These are phyloP conservation scores for Penicillium sp. DNA, from an alignment of 2,329 filamentous ascomycete genomes.

Conservation along the genomic window DNA sequence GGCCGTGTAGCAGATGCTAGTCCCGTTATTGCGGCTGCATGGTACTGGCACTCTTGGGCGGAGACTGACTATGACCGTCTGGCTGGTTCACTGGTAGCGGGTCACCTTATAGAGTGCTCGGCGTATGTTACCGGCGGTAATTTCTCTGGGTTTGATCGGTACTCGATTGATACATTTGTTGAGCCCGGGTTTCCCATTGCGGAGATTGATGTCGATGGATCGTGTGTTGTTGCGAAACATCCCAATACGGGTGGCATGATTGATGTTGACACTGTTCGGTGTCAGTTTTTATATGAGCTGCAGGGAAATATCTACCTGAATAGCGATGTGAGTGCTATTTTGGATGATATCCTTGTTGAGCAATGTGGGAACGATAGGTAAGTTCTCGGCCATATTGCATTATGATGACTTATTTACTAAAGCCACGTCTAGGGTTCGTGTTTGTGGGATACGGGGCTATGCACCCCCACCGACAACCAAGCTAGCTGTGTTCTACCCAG, in stretches of 20 bases:
- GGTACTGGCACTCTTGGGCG: conserved; percentile 57
- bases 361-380: conserved; percentile 37
- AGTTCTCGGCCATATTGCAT: background rate
- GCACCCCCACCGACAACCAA: conserved; percentile 54
- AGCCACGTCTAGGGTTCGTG: conserved; percentile 33
- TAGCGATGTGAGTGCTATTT: conserved; percentile 46
- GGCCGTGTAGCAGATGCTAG: conserved; percentile 47
- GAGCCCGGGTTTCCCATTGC: conserved; percentile 52
- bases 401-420: background rate
- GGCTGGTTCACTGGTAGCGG: conserved; percentile 53
- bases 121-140: conserved; percentile 57
- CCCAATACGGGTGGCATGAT: conserved; percentile 46
- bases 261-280: conserved; percentile 42
- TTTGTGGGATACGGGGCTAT: conserved; percentile 44
- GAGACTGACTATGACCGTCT: conserved; percentile 51
- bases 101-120: conserved; percentile 56
- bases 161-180: conserved; percentile 42
- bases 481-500: conserved; percentile 52
- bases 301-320: conserved; percentile 52
- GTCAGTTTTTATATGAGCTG: conserved; percentile 53
- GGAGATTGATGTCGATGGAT: conserved; percentile 49
- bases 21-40: conserved; percentile 56
- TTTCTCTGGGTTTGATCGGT: conserved; percentile 50
- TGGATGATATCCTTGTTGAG: conserved; percentile 38
- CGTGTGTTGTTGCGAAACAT: conserved; percentile 52